Conservation (phyloP, 257 asterid species). For the Fraxinus americana region DNA sequence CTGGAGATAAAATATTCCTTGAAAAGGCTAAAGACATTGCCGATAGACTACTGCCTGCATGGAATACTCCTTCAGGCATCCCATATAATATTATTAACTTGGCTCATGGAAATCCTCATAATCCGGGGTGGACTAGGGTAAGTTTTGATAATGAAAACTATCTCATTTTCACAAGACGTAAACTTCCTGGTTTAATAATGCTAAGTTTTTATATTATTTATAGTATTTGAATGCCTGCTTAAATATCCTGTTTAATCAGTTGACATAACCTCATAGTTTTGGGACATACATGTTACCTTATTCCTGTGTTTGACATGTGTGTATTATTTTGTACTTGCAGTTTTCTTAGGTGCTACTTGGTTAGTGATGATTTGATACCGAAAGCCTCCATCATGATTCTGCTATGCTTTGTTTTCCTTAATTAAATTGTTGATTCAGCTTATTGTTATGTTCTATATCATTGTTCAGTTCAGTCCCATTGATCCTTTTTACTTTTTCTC, state of each 20-base stretch:
- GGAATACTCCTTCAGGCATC: slow-evolving; percentile 93
- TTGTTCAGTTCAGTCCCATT: not conserved
- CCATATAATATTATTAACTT: slow-evolving; percentile 89
- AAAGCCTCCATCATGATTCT: not conserved
- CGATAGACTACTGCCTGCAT: slow-evolving; percentile 93
- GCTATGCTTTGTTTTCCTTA: not conserved
- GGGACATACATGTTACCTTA: not conserved
- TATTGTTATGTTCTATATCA: not conserved
- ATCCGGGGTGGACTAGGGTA: slow-evolving; percentile 99
- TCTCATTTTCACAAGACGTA: no score
- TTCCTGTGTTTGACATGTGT: not conserved
- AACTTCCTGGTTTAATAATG: no score
- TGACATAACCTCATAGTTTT: not conserved
- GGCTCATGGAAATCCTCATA: slow-evolving; percentile 88
- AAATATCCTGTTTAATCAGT: not conserved
- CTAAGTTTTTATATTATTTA: no score
- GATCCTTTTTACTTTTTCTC: not conserved
- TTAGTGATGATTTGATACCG: not conserved
- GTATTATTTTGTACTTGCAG: not conserved
- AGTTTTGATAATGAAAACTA: slow-evolving; percentile 26
- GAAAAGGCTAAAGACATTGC: slow-evolving; percentile 96
- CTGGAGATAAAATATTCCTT: slow-evolving; percentile 89
- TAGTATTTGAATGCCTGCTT: no score
- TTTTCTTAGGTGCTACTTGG: not conserved
- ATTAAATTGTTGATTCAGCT: not conserved